phyloP scores from a whole-genome alignment of 2,329 filamentous ascomycete species.

The Zasmidium citrigriseum region DNA sequence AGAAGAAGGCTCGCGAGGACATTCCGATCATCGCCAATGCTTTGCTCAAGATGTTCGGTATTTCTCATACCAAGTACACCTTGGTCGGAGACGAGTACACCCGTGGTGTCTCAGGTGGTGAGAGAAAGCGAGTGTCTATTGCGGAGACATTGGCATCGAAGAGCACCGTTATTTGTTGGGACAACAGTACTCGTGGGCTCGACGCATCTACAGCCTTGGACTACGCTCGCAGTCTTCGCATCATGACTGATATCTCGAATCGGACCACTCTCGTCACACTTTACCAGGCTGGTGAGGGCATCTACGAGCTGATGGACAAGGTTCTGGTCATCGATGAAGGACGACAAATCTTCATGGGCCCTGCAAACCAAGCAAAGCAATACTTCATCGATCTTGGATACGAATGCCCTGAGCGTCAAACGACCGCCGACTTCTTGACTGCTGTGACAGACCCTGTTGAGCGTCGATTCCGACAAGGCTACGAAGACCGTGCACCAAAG shows the following conservation, averaged over 20 bases:
- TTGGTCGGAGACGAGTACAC: slow-evolving; percentile 73
- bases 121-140: slow-evolving; percentile 78
- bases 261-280: slow-evolving; percentile 70
- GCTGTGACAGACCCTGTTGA: slow-evolving; percentile 73
- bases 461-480: slow-evolving; percentile 66
- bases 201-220: slow-evolving; percentile 78
- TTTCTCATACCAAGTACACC: slow-evolving; percentile 73
- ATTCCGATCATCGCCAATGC: slow-evolving; percentile 71
- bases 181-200: slow-evolving; percentile 78
- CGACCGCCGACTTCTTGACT: slow-evolving; percentile 77
- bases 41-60: slow-evolving; percentile 76
- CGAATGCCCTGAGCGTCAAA: slow-evolving; percentile 61
- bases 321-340: slow-evolving; percentile 76
- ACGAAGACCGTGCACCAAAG: slow-evolving; percentile 67
- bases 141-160: slow-evolving; percentile 75
- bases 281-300: slow-evolving; percentile 70
- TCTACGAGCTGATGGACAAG: slow-evolving; percentile 77
- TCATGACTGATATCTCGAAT: slow-evolving; percentile 77
- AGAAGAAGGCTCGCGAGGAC: too few relatives aligned
- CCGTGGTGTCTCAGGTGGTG: slow-evolving; percentile 76
- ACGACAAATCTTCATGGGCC: slow-evolving; percentile 67
- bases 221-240: slow-evolving; percentile 73
- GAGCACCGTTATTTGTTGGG: slow-evolving; percentile 73
- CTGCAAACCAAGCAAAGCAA: slow-evolving; percentile 59
- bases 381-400: slow-evolving; percentile 70